phyloP scores from a whole-genome alignment of 1,284 basidiomycete species.

The Albatrellus sp. region DNA sequence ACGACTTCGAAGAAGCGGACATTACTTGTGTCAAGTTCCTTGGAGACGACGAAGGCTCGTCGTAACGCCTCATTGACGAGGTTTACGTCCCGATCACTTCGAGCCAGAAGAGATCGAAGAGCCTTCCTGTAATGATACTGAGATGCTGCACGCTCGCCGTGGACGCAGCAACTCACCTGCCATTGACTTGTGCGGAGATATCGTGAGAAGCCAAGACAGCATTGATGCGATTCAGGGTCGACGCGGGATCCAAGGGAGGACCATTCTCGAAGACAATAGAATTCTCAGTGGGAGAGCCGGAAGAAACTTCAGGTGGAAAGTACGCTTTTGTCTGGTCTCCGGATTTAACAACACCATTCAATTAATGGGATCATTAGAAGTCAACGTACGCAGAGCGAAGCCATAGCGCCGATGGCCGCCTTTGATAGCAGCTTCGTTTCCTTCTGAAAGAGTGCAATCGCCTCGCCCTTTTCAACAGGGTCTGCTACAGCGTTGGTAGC shows the following conservation, averaged over 20 bases:
- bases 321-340: slow-evolving; percentile 54
- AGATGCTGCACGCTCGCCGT: neutral
- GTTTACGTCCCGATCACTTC: slow-evolving; percentile 45
- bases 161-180: slow-evolving; percentile 37
- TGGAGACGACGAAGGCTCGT: slow-evolving; percentile 56
- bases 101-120: slow-evolving; percentile 56
- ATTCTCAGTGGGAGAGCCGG: slow-evolving; percentile 51
- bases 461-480: slow-evolving; percentile 34
- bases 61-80: slow-evolving; percentile 63
- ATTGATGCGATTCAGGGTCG: slow-evolving; percentile 50
- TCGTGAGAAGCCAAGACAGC: slow-evolving; percentile 56
- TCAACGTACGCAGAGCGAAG: slow-evolving; percentile 71
- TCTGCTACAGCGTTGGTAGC: slow-evolving; percentile 43
- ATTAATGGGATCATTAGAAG: neutral
- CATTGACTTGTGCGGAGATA: slow-evolving; percentile 34
- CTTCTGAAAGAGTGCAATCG: slow-evolving; percentile 58
- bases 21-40: slow-evolving; percentile 40
- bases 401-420: slow-evolving; percentile 72
- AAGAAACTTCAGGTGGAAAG: slow-evolving; percentile 47
- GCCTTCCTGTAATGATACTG: slow-evolving; percentile 49
- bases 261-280: slow-evolving; percentile 29
- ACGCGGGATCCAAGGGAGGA: slow-evolving; percentile 38
- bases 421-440: slow-evolving; percentile 66
- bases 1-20: slow-evolving; percentile 73
- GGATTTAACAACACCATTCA: too few relatives aligned